Base-by-base conservation (phyloP, 345 rosid genomes). In the Abelmoschus esculentus region DNA sequence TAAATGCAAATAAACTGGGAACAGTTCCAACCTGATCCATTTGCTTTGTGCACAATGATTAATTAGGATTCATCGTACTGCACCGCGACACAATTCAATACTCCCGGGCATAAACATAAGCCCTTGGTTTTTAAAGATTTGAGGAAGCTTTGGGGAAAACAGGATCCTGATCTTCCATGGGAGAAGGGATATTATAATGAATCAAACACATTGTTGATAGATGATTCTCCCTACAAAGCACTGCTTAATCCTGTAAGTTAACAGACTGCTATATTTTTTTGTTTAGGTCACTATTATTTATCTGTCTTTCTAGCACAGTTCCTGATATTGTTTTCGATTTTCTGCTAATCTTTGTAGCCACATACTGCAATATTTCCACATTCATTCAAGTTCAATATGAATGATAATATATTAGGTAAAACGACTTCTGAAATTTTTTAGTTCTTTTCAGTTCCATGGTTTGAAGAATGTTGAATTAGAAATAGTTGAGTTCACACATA, bases 201-300 rank as follows among this genome's bases (percentile, higher is more conserved):
- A 76, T 83, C 96, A 29, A 91, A 95, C 73, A 95, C 99, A 0
- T 70, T 95, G 74, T 73, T 91, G 78, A 63, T 91, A 36, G 97
- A 91, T 55, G 99, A 95, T 79, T 89, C 96, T 77, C 99, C 97
- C 17, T 85, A 95, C 80, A 95, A 95, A 75, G 89, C 96, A 9
- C 83, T 95, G 86, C 93, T 91, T 76, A 95, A 95, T 77, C 97
- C 97, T 6, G 97, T 91, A 80, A 86, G 95, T 81, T 77, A 10
- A 36, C n/a, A 3, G 49, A 13, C 22, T 58, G 53, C 61, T 36
- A 70, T 34, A 46, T 38, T 9, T 59, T 55, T 36, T 70, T 71
- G 6, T 44, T 6, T 15, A 28, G 53, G 70, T 61, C 53, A 28
- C 65, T 59, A 4, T 3, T 38, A 58, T 47, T 17, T 17, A 1